These are phyloP conservation scores for Pythium dissimile DNA, from an alignment of 352 stramenopile genomes.

Conservation along the genomic window DNA sequence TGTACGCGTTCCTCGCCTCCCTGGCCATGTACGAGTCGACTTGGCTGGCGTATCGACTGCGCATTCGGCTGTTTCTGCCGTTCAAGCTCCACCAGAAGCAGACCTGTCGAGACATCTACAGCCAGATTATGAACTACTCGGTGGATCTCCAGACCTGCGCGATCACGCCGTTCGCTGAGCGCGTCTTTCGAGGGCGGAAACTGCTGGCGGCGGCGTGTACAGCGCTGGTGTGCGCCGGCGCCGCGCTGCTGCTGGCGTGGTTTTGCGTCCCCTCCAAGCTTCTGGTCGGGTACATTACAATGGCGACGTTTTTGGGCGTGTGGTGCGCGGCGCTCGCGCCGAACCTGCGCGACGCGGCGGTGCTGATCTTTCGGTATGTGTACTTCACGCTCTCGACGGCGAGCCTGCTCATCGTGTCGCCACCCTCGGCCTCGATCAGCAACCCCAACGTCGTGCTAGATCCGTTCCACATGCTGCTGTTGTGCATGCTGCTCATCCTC, in stretches of 20 bases:
- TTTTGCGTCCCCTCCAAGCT: conserved; percentile 9
- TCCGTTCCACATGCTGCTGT: conserved; percentile 49
- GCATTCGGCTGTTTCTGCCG: conserved; percentile 48
- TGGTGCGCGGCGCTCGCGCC: conserved; percentile 36
- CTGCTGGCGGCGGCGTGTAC: conserved; percentile 22
- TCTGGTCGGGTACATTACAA: conserved; percentile 38
- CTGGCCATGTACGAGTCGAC: conserved; percentile 51
- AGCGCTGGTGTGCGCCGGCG: conserved; percentile 8
- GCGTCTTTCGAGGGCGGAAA: conserved; percentile 30
- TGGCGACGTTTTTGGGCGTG: conserved; percentile 36
- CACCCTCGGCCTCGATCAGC: background rate
- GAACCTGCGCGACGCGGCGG: conserved; percentile 41
- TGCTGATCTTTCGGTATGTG: conserved; percentile 36
- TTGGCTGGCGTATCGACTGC: conserved; percentile 58
- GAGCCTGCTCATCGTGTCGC: conserved; percentile 35
- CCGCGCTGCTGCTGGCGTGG: conserved; percentile 7
- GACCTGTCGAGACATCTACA: conserved; percentile 62
- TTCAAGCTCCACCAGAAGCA: conserved; percentile 72
- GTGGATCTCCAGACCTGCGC: conserved; percentile 53
- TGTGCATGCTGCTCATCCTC: conserved; percentile 38
- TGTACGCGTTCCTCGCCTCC: conserved; percentile 41
- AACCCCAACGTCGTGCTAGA: conserved; percentile 31
- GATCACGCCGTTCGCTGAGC: conserved; percentile 46
- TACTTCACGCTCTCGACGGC: conserved; percentile 55
- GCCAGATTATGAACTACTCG: conserved; percentile 66